phyloP scores from a whole-genome alignment of 2,329 filamentous ascomycete species.

The Trichoderma afroharzianum region DNA sequence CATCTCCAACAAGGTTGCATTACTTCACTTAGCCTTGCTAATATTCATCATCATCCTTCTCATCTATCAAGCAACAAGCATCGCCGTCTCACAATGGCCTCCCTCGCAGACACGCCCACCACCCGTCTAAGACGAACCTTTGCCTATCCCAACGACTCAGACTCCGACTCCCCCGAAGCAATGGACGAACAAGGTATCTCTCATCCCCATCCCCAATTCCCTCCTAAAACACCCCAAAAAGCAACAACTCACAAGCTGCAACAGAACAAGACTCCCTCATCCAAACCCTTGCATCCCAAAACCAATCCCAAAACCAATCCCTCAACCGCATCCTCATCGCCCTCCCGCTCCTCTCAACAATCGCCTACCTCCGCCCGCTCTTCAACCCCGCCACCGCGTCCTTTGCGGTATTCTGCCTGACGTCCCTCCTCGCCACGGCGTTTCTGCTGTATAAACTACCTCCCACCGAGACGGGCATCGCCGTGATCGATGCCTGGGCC shows the following conservation, averaged over 20 bases:
- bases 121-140: constrained; percentile 74
- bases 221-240: neutral
- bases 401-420: constrained; percentile 55
- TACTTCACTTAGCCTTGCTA: neutral
- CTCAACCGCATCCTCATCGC: constrained; percentile 56
- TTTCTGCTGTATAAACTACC: constrained; percentile 58
- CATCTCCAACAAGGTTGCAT: neutral
- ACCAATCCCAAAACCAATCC: constrained; percentile 54
- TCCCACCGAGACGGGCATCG: constrained; percentile 52
- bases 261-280: constrained; percentile 66
- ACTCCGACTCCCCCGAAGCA: constrained; percentile 54
- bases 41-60: neutral
- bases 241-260: neutral
- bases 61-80: neutral
- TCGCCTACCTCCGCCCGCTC: constrained; percentile 49
- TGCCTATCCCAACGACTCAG: constrained; percentile 63
- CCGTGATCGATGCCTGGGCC: constrained; percentile 44
- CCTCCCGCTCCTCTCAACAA: constrained; percentile 53
- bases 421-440: constrained; percentile 59
- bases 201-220: neutral
- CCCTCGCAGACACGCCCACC: constrained; percentile 26
- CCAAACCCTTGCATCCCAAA: constrained; percentile 48
- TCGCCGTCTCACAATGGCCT: constrained; percentile 23
- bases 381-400: constrained; percentile 37
- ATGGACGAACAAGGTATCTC: constrained; percentile 71